A percentile compares a stretch with the other conserved stretches of the same genome.
phyloP scores from a whole-genome alignment of 495 filamentous ascomycete genomes.

The Penicillium bialowiezense region DNA sequence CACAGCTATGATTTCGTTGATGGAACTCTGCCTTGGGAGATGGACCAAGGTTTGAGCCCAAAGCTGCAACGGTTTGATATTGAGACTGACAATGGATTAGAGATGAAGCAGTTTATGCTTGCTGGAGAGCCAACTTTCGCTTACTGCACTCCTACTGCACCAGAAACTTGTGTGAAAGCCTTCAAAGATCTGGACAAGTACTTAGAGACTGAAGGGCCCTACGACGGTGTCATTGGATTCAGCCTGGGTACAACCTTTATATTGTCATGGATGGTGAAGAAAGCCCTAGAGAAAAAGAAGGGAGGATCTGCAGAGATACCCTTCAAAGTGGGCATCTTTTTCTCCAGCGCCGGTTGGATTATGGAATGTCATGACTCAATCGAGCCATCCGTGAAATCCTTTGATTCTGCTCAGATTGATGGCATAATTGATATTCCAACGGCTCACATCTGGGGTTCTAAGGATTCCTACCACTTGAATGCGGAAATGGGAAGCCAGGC shows the following conservation, averaged over 20 bases:
- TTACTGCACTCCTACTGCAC: conserved; percentile 13
- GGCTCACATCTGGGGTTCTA: conserved; percentile 30
- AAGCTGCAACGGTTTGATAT: neutral
- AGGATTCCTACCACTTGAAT: conserved; percentile 11
- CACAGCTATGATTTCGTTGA: conserved; percentile 36
- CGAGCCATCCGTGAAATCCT: neutral
- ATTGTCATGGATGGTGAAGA: neutral
- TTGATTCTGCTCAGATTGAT: neutral
- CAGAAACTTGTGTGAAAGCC: conserved; percentile 6
- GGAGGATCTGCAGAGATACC: neutral
- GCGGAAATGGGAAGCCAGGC: conserved; percentile 1
- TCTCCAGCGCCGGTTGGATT: neutral
- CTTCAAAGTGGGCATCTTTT: conserved; percentile 14
- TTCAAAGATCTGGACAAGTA: conserved; percentile 15
- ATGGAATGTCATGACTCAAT: neutral
- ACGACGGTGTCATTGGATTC: conserved; percentile 11
- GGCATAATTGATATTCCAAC: conserved; percentile 23
- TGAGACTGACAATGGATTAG: neutral
- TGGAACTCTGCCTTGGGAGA: conserved; percentile 19
- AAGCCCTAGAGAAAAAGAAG: neutral
- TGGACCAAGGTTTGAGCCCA: conserved; percentile 16
- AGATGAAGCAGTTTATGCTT: conserved; percentile 5
- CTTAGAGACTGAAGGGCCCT: conserved; percentile 7
- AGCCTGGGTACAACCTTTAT: neutral
- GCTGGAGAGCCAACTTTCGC: conserved; percentile 12